Evolutionary conservation across 306 rosid species (phyloP), one percentile per base, ranked within the genome.

Genomic region (Acacia crassicarpa): DNA sequence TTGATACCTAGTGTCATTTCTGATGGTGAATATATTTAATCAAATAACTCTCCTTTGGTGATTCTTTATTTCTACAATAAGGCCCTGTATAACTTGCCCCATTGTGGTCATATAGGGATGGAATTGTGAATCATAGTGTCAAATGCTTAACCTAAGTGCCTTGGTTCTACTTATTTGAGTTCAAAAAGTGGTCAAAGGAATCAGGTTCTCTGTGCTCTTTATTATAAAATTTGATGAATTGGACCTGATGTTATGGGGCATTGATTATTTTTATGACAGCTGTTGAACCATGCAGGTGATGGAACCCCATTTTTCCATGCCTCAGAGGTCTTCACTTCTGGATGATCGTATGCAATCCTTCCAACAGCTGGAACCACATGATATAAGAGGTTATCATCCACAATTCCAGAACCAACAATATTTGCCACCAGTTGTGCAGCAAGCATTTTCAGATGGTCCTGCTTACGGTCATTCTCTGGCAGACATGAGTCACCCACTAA

Each of bases 241-340:
- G 74, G 30, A 78, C 81, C 74, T 73, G 27, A 33, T 58, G 16
- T 74, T 78, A 73, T 16, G 46, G 51, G 45, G 4, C 69, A 41
- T 48, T 71, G 62, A 70, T 80, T 62, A 6, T 51, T 51, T 67
- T 78, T 41, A 74, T 85, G 67, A 78, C 63, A 16, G 81, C 63
- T 75, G 49, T 76, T 80, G 79, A 72, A 88, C 70, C 23, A 33
- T 82, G 79, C 89, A 92, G 93, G 89, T 70, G 58, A 70, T 53
- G 84, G 83, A 77, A 67, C 83, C 91, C 20, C 81, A 82, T 38
- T 67, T 82, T 78, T 77, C 91, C 12, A 48, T 76, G 33, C 84
- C 84, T 67, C 86, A 76, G 75, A 68, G 74, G 53, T 84, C 91
- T 66, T 51, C 75, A 63, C 53, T 62, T 81, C 75, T 80, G 19